Base-by-base conservation (phyloP, 2,329 filamentous ascomycete genomes). In the Alternaria sp. region DNA sequence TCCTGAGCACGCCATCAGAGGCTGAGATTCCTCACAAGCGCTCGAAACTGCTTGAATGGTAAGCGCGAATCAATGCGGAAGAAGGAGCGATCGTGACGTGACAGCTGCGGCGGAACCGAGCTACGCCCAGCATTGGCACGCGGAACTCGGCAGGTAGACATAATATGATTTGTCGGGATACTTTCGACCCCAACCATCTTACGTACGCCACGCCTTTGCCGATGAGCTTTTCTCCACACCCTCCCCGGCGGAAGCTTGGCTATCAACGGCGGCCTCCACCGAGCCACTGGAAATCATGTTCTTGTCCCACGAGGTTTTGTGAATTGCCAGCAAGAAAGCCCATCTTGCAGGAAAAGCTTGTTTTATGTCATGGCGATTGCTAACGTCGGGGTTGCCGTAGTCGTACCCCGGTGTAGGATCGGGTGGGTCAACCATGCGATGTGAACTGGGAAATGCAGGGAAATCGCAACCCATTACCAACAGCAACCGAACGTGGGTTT, bases 121-220 rank as follows among this genome's bases (percentile, higher is more conserved):
- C 56, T 20, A 55, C 66, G 71, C 72, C 72, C 62, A 76, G 72
- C 46, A 55, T 71, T 60, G 65, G 67, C 66, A 67, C 57, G 60
- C 72, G 71, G 72, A 69, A 70, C 50, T 55, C 73, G 72, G 73
- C 72, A 75, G 23, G 41, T 55, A 46, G 37, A 23, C 25, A 12
- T 20, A 50, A 26, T 53, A 49, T 67, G 59, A 74, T 74, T 75
- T 62, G 73, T 59, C 62, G 63, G 65, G 57, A 60, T 4, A 3
- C 25, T 11, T 46, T 30, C 47, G 37, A 50, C 37, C 47, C 45
- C 41, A 44, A 55, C 51, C 37, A 55, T 30, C 61, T 76, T 72
- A 76, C 73, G 73, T 76, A 70, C 67, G 73, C 72, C 73, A 51
- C 63, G 69, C 60, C 55, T 66, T 69, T 64, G 64, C 67, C 62